A percentile compares a stretch with the other conserved stretches of the same genome.
These are phyloP conservation scores for Euphorbia lathyris DNA, from an alignment of 345 rosid species.

Conservation along the genomic window DNA sequence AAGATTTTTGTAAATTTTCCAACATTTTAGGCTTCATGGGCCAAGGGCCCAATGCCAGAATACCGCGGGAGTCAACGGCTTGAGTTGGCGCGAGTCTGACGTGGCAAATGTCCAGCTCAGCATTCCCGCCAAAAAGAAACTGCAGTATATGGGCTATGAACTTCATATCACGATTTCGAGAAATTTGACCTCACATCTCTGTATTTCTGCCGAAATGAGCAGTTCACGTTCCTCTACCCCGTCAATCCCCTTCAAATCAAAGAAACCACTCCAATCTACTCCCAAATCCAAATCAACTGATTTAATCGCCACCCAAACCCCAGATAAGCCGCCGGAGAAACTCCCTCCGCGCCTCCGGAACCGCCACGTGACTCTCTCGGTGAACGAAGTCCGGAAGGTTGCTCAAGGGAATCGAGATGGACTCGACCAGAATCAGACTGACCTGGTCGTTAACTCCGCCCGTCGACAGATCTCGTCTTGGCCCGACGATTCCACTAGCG, in stretches of 20 bases:
- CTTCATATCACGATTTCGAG: not conserved
- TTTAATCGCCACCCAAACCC: constrained; percentile 21
- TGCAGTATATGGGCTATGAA: not conserved
- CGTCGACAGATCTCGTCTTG: constrained; percentile 25
- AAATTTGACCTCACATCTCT: not conserved
- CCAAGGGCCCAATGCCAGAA: not conserved
- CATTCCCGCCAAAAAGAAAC: constrained; percentile 19
- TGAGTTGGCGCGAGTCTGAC: constrained; percentile 20
- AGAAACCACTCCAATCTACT: constrained; percentile 11
- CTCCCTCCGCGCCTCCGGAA: constrained; percentile 23
- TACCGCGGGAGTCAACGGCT: constrained; percentile 21
- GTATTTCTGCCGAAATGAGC: not conserved
- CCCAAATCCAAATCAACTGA: constrained; percentile 11
- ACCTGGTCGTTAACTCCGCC: constrained; percentile 11
- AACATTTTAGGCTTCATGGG: too few relatives aligned
- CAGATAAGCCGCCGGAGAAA: constrained; percentile 16
- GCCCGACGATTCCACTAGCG: constrained; percentile 14
- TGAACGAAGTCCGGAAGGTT: constrained; percentile 17
- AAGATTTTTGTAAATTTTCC: too few relatives aligned
- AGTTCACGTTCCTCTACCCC: not conserved
- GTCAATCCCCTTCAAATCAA: constrained; percentile 18
- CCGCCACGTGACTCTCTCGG: constrained; percentile 22
- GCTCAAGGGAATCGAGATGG: constrained; percentile 13
- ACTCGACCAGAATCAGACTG: not conserved
- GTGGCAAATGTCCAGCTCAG: constrained; percentile 12